Evolutionary conservation across 129 eudicot species (phyloP).

Genomic region (Pulicaria dysenterica): DNA sequence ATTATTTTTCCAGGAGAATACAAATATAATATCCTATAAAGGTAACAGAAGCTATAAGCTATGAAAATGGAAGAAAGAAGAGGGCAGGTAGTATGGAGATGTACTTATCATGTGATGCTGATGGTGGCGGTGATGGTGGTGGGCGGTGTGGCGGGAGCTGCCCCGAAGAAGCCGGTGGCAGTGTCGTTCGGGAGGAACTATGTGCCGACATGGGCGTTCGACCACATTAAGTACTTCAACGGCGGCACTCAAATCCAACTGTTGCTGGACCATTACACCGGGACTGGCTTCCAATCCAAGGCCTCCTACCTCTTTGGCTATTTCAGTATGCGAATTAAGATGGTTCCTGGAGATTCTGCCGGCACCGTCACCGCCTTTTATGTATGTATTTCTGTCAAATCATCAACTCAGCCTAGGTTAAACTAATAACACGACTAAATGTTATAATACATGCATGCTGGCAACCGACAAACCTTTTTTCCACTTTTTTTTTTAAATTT

Average conservation of each 20-base stretch:
- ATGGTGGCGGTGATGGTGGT: conserved; percentile 26
- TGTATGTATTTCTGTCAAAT: conserved; percentile 33
- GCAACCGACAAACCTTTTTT: no score
- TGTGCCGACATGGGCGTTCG: conserved; percentile 85
- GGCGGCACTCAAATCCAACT: conserved; percentile 75
- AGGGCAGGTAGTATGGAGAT: conserved; percentile 9
- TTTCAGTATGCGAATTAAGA: conserved; percentile 74
- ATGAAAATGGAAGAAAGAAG: conserved; percentile 13
- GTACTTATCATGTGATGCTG: background rate
- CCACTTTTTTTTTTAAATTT: no score
- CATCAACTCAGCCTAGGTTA: no score
- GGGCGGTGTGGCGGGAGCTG: conserved; percentile 44
- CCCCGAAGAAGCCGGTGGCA: conserved; percentile 54
- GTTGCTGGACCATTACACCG: conserved; percentile 63
- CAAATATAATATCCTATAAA: background rate
- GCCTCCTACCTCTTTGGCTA: conserved; percentile 87
- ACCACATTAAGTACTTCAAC: conserved; percentile 78
- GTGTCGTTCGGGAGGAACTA: conserved; percentile 85
- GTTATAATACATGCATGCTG: no score
- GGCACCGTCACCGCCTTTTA: conserved; percentile 96
- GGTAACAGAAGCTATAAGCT: background rate
- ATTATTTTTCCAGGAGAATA: no score
- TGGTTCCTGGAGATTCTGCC: conserved; percentile 87
- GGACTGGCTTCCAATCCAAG: conserved; percentile 86
- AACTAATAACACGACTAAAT: no score